Evolutionary conservation across 2,329 filamentous ascomycete species (phyloP).

Genomic region (Apiospora kogelbergensis): DNA sequence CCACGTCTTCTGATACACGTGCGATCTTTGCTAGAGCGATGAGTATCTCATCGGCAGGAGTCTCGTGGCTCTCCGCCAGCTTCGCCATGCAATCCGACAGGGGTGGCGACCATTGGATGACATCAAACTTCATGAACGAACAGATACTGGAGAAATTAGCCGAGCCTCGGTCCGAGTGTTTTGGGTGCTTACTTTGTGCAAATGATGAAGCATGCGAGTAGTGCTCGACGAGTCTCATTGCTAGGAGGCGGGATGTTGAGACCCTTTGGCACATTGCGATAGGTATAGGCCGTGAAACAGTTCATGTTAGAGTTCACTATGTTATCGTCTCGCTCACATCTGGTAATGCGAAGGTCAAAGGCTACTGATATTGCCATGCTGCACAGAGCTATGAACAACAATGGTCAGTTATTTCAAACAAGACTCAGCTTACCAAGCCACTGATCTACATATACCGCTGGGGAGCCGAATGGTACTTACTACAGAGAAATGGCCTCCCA

Average conservation of each 20-base stretch:
- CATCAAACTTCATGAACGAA: conserved; percentile 24
- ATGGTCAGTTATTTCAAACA: background rate
- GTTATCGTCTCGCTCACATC: conserved; percentile 13
- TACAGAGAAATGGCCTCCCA: conserved; percentile 44
- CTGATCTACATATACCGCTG: background rate
- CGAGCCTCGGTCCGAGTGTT: background rate
- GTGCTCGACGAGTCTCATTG: conserved; percentile 21
- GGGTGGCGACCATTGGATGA: conserved; percentile 52
- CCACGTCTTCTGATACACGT: conserved; percentile 24
- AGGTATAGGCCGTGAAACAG: conserved; percentile 17
- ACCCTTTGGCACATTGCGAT: conserved; percentile 23
- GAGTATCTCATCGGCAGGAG: conserved; percentile 49
- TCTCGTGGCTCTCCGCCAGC: conserved; percentile 46
- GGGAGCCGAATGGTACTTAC: background rate
- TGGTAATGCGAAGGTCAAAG: conserved; percentile 47
- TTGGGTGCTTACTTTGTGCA: conserved; percentile 8
- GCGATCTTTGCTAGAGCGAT: conserved; percentile 28
- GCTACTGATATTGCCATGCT: conserved; percentile 44
- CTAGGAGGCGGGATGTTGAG: conserved; percentile 13
- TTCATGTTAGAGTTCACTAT: conserved; percentile 22
- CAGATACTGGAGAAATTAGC: conserved; percentile 18
- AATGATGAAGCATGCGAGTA: conserved; percentile 19
- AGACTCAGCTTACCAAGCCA: background rate
- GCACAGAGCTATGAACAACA: conserved; percentile 29
- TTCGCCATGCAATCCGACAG: conserved; percentile 56